These are phyloP conservation scores for Heterococcus sp. DNA, from an alignment of 108 stramenopile genomes.

Conservation along the genomic window DNA sequence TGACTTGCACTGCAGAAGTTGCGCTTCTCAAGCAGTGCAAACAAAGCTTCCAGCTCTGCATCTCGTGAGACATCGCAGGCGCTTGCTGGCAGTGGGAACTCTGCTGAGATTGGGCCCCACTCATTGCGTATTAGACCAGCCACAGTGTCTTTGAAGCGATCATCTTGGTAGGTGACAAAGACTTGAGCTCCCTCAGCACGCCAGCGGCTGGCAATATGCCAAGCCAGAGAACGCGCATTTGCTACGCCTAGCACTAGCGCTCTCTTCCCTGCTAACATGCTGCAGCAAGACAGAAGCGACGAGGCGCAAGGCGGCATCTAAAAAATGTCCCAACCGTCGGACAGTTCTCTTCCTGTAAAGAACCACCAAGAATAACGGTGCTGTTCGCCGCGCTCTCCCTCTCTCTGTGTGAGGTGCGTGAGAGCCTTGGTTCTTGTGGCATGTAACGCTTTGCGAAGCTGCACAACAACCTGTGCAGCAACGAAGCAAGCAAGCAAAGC, in stretches of 20 bases:
- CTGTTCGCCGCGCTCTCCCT: too few species aligned
- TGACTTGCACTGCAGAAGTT: neutral
- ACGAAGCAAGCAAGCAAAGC: too few species aligned
- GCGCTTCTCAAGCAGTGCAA: slow-evolving; percentile 1
- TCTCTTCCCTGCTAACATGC: slow-evolving; percentile 32
- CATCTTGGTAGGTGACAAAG: slow-evolving; percentile 33
- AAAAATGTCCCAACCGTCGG: too few species aligned
- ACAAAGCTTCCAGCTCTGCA: slow-evolving; percentile 12
- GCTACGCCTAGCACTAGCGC: slow-evolving; percentile 39
- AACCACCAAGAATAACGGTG: neutral
- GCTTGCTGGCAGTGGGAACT: neutral
- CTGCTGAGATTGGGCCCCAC: slow-evolving; percentile 8
- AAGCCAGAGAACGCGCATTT: slow-evolving; percentile 33
- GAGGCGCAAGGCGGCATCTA: too few species aligned
- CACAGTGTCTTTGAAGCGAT: slow-evolving; percentile 23
- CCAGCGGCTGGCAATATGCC: slow-evolving; percentile 35
- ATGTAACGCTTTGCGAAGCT: too few species aligned
- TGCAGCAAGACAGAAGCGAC: too few species aligned
- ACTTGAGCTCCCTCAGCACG: slow-evolving; percentile 29
- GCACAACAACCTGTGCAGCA: too few species aligned
- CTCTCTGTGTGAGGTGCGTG: too few species aligned
- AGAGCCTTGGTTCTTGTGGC: too few species aligned
- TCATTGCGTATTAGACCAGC: neutral
- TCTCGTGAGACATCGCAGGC: slow-evolving; percentile 26
- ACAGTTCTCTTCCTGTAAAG: neutral